phyloP scores from a whole-genome alignment of 306 rosid genomes.

The Sechiopsis laciniata region DNA sequence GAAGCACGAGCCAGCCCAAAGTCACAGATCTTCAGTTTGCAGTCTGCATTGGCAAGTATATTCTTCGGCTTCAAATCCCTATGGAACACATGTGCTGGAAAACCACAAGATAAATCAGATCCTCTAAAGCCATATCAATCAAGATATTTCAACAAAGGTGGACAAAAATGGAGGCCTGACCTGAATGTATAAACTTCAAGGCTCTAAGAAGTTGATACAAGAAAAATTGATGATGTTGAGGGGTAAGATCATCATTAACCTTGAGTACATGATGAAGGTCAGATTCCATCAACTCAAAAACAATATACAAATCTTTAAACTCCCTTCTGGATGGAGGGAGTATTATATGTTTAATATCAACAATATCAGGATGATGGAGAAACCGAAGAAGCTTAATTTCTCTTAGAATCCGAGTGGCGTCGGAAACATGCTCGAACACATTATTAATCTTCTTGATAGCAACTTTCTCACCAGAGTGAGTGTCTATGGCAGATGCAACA shows the following conservation, averaged over 20 bases:
- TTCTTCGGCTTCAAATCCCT: conserved; percentile 69
- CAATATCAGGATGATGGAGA: conserved; percentile 63
- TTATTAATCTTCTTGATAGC: conserved; percentile 62
- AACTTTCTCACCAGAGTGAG: conserved; percentile 57
- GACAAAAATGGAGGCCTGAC: conserved; percentile 28
- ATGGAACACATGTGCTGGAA: conserved; percentile 51
- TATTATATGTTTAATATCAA: conserved; percentile 61
- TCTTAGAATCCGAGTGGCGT: conserved; percentile 53
- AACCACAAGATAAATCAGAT: conserved; percentile 17
- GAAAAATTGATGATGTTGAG: conserved; percentile 53
- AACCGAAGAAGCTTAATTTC: conserved; percentile 62
- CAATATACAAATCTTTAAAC: conserved; percentile 57
- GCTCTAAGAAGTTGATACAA: conserved; percentile 69
- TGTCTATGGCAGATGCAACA: conserved; percentile 62
- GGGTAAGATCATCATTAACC: conserved; percentile 55
- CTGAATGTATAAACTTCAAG: conserved; percentile 62
- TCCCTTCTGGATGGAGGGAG: conserved; percentile 61
- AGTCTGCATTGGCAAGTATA: conserved; percentile 69
- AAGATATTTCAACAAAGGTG: conserved; percentile 1
- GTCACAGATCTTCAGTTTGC: conserved; percentile 66
- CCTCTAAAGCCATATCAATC: not conserved
- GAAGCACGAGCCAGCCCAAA: conserved; percentile 67
- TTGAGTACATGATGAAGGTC: conserved; percentile 61
- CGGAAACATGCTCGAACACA: conserved; percentile 61
- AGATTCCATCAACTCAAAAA: conserved; percentile 67